Conservation (phyloP, 2,329 filamentous ascomycete genomes). For the Coniochaeta prunicola region DNA sequence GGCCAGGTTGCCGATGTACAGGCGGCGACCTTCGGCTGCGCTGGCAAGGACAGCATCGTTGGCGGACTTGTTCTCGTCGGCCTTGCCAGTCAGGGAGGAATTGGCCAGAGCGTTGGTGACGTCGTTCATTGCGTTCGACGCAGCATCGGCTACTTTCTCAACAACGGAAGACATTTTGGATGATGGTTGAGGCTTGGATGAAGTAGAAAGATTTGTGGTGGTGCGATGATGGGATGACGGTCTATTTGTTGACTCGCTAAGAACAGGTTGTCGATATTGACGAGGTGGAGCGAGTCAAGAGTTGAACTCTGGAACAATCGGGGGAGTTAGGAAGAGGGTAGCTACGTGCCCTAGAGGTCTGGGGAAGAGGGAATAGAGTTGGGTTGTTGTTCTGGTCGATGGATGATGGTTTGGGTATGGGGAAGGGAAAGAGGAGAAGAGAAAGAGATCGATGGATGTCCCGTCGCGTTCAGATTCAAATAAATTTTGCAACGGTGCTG, state of each 20-base stretch:
- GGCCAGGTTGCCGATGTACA: conserved; percentile 99
- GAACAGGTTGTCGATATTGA: conserved; percentile 11
- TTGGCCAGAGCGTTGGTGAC: conserved; percentile 68
- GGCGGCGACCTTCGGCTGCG: conserved; percentile 96
- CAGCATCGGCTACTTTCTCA: conserved; percentile 57
- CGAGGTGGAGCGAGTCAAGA: conserved; percentile 19
- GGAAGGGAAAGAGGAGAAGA: conserved; percentile 19
- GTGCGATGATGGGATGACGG: conserved; percentile 30
- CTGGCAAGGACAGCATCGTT: conserved; percentile 92
- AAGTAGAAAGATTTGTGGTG: conserved; percentile 23
- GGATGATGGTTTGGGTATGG: conserved; percentile 24
- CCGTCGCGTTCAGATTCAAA: conserved; percentile 23
- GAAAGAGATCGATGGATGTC: conserved; percentile 16
- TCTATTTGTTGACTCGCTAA: conserved; percentile 23
- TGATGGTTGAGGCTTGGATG: conserved; percentile 25
- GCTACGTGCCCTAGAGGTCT: conserved; percentile 78
- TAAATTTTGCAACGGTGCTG: conserved; percentile 22
- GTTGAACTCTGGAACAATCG: conserved; percentile 69
- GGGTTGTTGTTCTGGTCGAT: conserved; percentile 30
- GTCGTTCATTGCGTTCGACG: conserved; percentile 66
- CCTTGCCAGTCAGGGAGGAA: conserved; percentile 57
- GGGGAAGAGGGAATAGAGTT: conserved; percentile 25
- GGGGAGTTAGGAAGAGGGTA: conserved; percentile 64
- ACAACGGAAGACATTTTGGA: conserved; percentile 77
- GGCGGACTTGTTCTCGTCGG: conserved; percentile 50